A percentile compares a stretch with the other conserved stretches of the same genome.
phyloP scores from a whole-genome alignment of 2,329 filamentous ascomycete species.

The Pseudogymnoascus sp. region DNA sequence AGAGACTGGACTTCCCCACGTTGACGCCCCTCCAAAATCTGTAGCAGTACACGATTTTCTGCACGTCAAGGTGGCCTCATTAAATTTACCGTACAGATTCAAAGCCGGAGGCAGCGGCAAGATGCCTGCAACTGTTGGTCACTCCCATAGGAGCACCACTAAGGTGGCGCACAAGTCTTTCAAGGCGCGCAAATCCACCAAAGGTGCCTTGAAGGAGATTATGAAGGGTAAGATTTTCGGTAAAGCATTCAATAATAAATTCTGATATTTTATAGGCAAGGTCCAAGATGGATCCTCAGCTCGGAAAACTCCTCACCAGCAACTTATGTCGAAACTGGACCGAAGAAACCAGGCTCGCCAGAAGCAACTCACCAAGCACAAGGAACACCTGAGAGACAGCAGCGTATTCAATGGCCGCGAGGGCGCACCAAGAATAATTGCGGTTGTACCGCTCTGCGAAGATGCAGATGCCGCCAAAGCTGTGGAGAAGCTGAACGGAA shows the following conservation, averaged over 20 bases:
- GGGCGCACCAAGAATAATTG: constrained; percentile 79
- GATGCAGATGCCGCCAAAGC: constrained; percentile 60
- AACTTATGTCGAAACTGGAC: constrained; percentile 95
- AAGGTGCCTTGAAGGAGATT: constrained; percentile 74
- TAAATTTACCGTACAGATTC: constrained; percentile 65
- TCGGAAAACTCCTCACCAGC: constrained; percentile 86
- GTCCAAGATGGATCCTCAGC: constrained; percentile 62
- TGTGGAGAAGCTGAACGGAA: constrained; percentile 62
- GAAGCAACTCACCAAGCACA: constrained; percentile 72
- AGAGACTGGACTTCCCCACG: constrained; percentile 8
- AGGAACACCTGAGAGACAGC: constrained; percentile 69
- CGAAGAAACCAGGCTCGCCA: constrained; percentile 92
- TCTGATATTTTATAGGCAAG: constrained; percentile 51
- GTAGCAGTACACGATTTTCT: background rate
- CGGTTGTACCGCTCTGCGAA: constrained; percentile 73
- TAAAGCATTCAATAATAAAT: constrained; percentile 7
- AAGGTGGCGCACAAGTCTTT: constrained; percentile 83
- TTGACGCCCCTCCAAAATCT: constrained; percentile 1
- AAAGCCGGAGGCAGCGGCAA: constrained; percentile 68
- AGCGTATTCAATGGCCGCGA: constrained; percentile 80
- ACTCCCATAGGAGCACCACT: constrained; percentile 88
- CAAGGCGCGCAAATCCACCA: constrained; percentile 86
- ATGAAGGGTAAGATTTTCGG: constrained; percentile 59
- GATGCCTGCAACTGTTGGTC: constrained; percentile 64
- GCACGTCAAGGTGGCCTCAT: constrained; percentile 49